Evolutionary conservation across 2,329 filamentous ascomycete species (phyloP).

Genomic region (Penicillium crustosum): DNA sequence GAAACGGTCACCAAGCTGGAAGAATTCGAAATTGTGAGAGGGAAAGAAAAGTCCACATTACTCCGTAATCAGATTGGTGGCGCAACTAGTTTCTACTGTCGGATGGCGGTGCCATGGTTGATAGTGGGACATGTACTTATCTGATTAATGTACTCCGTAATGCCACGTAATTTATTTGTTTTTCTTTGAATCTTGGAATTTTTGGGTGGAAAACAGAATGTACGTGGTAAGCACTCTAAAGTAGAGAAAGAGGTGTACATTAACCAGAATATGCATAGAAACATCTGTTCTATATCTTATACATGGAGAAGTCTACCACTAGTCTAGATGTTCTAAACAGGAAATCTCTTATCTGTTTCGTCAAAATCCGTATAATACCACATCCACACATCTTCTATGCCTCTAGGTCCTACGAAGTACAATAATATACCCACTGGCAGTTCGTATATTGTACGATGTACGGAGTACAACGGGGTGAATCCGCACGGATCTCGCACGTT

Average conservation of each 20-base stretch:
- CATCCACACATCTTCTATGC: neutral
- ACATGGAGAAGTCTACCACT: neutral
- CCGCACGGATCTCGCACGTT: neutral
- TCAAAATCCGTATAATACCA: neutral
- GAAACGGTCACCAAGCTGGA: conserved; percentile 66
- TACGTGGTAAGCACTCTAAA: neutral
- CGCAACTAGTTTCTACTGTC: neutral
- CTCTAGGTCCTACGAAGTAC: neutral
- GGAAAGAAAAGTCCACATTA: neutral
- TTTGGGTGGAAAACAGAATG: neutral
- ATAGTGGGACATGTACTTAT: conserved; percentile 2
- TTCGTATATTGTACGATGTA: neutral
- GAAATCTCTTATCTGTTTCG: neutral
- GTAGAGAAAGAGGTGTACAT: neutral
- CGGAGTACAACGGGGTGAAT: neutral
- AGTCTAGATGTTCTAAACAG: neutral
- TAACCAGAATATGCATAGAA: neutral
- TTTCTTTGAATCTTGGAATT: neutral
- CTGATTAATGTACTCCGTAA: conserved; percentile 1
- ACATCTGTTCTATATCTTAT: neutral
- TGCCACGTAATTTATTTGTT: neutral
- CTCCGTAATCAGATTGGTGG: conserved; percentile 7
- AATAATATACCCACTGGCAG: neutral
- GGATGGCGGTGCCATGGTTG: neutral
- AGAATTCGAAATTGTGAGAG: conserved; percentile 32